These are phyloP conservation scores for Pholiota adiposa DNA, from an alignment of 1,284 basidiomycete species.

Conservation along the genomic window DNA sequence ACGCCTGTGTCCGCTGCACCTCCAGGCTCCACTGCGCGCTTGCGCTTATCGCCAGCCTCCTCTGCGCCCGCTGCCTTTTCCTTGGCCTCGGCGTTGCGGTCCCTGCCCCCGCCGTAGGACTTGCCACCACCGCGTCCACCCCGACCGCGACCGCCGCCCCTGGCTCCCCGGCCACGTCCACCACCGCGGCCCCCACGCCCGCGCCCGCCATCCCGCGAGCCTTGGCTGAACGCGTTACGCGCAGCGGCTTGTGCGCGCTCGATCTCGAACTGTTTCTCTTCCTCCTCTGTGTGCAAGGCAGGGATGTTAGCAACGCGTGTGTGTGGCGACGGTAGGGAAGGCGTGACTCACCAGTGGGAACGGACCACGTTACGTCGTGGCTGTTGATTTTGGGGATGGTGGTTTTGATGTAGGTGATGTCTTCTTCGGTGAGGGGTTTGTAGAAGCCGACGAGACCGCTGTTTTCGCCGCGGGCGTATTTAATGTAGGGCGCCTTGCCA, in stretches of 20 bases:
- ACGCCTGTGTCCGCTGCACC: slow-evolving; percentile 69
- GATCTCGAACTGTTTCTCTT: slow-evolving; percentile 70
- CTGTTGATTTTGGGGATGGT: slow-evolving; percentile 64
- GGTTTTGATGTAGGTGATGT: slow-evolving; percentile 65
- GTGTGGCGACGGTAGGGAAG: slow-evolving; percentile 1
- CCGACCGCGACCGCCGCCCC: slow-evolving; percentile 35
- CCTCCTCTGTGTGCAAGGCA: slow-evolving; percentile 31
- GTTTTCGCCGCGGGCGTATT: slow-evolving; percentile 66
- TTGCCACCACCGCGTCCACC: slow-evolving; percentile 33
- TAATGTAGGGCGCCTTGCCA: slow-evolving; percentile 70
- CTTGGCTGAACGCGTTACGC: slow-evolving; percentile 46
- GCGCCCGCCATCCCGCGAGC: slow-evolving; percentile 21
- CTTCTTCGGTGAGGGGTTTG: slow-evolving; percentile 69
- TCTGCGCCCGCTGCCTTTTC: slow-evolving; percentile 26
- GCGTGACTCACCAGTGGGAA: slow-evolving; percentile 56
- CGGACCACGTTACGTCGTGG: slow-evolving; percentile 62
- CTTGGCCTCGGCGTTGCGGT: slow-evolving; percentile 28
- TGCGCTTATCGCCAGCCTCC: slow-evolving; percentile 67
- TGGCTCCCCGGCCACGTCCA: slow-evolving; percentile 47
- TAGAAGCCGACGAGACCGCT: slow-evolving; percentile 76
- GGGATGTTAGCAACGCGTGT: neutral
- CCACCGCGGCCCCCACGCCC: slow-evolving; percentile 29
- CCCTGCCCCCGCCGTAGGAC: slow-evolving; percentile 18
- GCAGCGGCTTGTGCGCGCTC: slow-evolving; percentile 74
- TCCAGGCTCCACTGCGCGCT: slow-evolving; percentile 74